Percentiles rank a stretch among this genome's conserved stretches.
Conservation (phyloP, 2,329 filamentous ascomycete genomes). For the Colletotrichum sp. region DNA sequence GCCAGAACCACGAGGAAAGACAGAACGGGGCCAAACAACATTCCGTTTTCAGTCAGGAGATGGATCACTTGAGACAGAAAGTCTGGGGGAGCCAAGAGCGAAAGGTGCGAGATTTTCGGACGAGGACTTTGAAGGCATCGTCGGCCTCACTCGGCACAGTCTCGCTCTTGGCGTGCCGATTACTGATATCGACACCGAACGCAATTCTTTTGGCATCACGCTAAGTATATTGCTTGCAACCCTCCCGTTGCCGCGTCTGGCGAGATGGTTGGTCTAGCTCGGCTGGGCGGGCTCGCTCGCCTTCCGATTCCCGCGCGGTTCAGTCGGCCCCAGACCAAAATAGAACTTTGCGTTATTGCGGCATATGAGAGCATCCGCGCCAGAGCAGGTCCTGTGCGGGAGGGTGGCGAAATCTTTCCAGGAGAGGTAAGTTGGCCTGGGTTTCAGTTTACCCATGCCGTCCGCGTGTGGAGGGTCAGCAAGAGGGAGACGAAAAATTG, state of each 20-base stretch:
- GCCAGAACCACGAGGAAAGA: background rate
- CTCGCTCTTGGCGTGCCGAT: background rate
- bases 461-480: background rate
- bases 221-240: background rate
- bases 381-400: background rate
- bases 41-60: background rate
- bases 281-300: background rate
- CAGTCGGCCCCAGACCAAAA: background rate
- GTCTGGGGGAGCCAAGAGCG: background rate
- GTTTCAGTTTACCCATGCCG: constrained; percentile 1
- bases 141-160: background rate
- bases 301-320: background rate
- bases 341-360: background rate
- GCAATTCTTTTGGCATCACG: background rate
- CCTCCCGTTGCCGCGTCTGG: background rate
- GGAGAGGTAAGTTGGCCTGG: background rate
- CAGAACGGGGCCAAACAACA: background rate
- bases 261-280: background rate
- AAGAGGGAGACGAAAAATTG: background rate
- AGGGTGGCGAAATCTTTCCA: constrained; percentile 1
- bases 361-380: background rate
- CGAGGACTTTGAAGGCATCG: background rate
- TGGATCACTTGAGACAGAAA: background rate
- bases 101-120: background rate
- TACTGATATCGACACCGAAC: background rate